Conservation (phyloP, 208 protist genomes). For the Leishmania lainsoni region DNA sequence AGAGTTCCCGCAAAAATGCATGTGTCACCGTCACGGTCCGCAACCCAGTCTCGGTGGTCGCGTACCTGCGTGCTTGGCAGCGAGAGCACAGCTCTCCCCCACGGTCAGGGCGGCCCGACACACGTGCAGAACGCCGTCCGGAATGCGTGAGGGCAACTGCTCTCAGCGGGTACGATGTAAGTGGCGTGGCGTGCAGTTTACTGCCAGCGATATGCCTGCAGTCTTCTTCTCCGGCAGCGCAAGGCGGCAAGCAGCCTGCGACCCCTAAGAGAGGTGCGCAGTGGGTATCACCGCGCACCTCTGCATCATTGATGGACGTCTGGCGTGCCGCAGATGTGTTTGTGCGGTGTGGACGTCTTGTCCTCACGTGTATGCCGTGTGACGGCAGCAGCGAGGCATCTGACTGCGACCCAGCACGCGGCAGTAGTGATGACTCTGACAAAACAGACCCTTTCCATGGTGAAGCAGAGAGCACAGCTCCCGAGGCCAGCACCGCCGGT, state of each 20-base stretch:
- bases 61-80: slow-evolving; percentile 13
- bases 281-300: not conserved
- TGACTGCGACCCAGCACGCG: not conserved
- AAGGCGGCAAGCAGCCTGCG: not conserved
- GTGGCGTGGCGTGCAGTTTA: not conserved
- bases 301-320: not conserved
- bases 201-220: not conserved
- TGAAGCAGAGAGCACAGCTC: not conserved
- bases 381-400: not conserved
- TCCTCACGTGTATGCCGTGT: not conserved
- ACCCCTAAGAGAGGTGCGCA: not conserved
- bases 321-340: slow-evolving; percentile 19
- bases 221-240: not conserved
- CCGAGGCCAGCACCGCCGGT: not conserved
- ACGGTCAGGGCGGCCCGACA: not conserved
- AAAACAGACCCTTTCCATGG: not conserved
- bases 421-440: not conserved
- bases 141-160: not conserved
- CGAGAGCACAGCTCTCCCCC: slow-evolving; percentile 15
- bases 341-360: not conserved
- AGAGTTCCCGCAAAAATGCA: not conserved
- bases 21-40: not conserved
- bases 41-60: slow-evolving; percentile 16
- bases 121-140: too few relatives aligned
- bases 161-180: not conserved